phyloP scores from a whole-genome alignment of 306 rosid species.

The Cicer pinnatifidum region DNA sequence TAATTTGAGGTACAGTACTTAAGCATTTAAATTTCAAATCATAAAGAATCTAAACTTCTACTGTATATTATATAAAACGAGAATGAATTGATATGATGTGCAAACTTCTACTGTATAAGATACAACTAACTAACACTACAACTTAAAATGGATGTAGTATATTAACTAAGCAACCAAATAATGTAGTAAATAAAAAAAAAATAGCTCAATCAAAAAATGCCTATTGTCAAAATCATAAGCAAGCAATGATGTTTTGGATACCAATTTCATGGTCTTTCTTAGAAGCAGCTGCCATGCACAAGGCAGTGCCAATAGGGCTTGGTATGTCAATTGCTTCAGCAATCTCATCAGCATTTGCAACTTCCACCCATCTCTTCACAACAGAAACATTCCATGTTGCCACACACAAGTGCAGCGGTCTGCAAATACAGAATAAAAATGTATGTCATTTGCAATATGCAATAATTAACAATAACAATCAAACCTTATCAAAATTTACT shows the following conservation, averaged over 20 bases:
- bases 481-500: slow-evolving; percentile 1
- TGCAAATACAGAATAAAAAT: slow-evolving; percentile 52
- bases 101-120: not conserved
- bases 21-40: slow-evolving; percentile 5
- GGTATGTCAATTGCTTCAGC: slow-evolving; percentile 82
- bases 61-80: not conserved
- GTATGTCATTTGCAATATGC: slow-evolving; percentile 38
- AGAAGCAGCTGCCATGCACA: slow-evolving; percentile 97
- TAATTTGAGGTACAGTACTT: slow-evolving; percentile 11
- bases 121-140: not conserved
- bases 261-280: slow-evolving; percentile 96
- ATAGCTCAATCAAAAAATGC: slow-evolving; percentile 31
- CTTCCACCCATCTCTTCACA: slow-evolving; percentile 93
- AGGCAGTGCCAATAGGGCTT: slow-evolving; percentile 85
- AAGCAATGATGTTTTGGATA: slow-evolving; percentile 49
- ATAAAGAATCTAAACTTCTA: slow-evolving; percentile 5
- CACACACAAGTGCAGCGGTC: slow-evolving; percentile 96
- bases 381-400: slow-evolving; percentile 92
- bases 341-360: slow-evolving; percentile 83
- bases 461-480: slow-evolving; percentile 16
- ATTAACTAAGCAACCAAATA: slow-evolving; percentile 5
- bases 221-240: slow-evolving; percentile 35
- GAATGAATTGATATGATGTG: not conserved
- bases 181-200: slow-evolving; percentile 21
- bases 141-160: slow-evolving; percentile 3